Percentiles rank a stretch among this genome's conserved stretches.
Evolutionary conservation across 2,329 filamentous ascomycete genomes (phyloP).

Genomic region (Botrytis deweyae): DNA sequence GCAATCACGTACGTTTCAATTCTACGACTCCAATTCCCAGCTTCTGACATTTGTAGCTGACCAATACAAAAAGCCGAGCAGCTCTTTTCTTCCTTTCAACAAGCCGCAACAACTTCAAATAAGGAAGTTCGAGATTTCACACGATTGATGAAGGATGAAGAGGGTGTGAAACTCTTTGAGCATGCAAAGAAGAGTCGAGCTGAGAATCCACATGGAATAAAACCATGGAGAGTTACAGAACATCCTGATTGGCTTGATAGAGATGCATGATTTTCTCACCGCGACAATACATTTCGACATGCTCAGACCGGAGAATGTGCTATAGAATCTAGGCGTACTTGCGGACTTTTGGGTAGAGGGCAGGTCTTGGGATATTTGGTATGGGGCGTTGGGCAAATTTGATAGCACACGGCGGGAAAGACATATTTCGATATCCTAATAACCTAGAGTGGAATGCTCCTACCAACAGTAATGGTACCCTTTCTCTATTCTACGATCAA

Average conservation of each 20-base stretch:
- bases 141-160: conserved; percentile 33
- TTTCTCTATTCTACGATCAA: background rate
- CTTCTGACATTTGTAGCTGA: background rate
- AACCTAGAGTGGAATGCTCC: background rate
- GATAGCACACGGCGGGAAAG: background rate
- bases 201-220: conserved; percentile 56
- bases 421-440: background rate
- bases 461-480: background rate
- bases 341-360: background rate
- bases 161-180: conserved; percentile 47
- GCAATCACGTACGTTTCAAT: conserved; percentile 48
- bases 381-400: background rate
- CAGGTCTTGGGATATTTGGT: background rate
- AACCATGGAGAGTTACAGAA: conserved; percentile 57
- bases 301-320: background rate
- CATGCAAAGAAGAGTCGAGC: conserved; percentile 54
- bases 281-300: background rate
- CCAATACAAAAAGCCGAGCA: conserved; percentile 47
- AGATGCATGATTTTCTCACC: conserved; percentile 26
- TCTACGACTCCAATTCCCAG: background rate
- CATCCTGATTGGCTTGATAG: conserved; percentile 56
- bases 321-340: background rate
- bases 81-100: conserved; percentile 49
- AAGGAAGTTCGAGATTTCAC: conserved; percentile 50
- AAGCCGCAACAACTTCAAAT: conserved; percentile 49